Base-by-base conservation (phyloP, 805 yeast genomes). In the Grigorovia yakushimaensis region DNA sequence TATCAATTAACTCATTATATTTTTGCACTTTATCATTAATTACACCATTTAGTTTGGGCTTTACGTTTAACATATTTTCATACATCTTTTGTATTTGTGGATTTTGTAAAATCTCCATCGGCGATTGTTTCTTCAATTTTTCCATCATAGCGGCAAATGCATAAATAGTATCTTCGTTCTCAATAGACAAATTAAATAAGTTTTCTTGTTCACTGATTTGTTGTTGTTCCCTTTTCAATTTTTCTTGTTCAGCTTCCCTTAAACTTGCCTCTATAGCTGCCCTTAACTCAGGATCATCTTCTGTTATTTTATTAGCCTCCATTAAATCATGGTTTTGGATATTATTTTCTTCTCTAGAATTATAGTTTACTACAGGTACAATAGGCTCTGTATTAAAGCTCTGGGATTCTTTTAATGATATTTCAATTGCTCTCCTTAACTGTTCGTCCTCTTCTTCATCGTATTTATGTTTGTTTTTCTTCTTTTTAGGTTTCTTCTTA, bases 181-280 rank as follows among this genome's bases (percentile, higher is more conserved):
- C 65, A 3, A 75, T 68, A 0, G 84, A 70, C 33, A 86, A 65
- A 21, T 71, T 72, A 41, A 49, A 48, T 37, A 50, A 40, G 17
- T 33, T 4, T n/a, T 17, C 13, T 15, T 38, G 45, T 23, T 49
- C 48, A 7, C 39, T 47, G n/a, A 47, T 43, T 27, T 39, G 42
- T 17, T n/a, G 22, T 13, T 43, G 23, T 17, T 56, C 54, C 11
- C 71, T 68, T 58, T 48, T 55, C 50, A 47, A 56, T 20, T 54
- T 61, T 41, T 56, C 67, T 30, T 59, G 61, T 53, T 83, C 77
- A 60, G 84, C 73, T 49, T 89, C 97, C 46, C 73, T 74, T 51
- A 93, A 71, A 64, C 96, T 87, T 0, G 96, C 96, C 15, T 84
- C 95, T 49, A 93, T 91, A 0, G 98, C 98, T 0, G 93, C 95